These are phyloP conservation scores for Orbilia quercus DNA, from an alignment of 2,329 filamentous ascomycete species.

Conservation along the genomic window DNA sequence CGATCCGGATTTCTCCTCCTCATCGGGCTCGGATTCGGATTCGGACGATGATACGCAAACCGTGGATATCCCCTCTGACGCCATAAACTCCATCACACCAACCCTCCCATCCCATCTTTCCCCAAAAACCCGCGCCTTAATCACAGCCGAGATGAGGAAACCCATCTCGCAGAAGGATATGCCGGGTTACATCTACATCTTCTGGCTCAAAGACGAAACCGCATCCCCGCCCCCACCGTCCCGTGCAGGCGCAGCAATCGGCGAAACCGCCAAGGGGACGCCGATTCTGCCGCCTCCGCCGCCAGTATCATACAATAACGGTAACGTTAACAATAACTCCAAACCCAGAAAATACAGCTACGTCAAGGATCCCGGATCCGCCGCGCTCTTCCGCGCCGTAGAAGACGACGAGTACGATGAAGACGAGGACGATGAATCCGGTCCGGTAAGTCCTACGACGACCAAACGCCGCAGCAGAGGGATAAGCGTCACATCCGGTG, in stretches of 20 bases:
- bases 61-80: constrained; percentile 24
- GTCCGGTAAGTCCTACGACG: constrained; percentile 57
- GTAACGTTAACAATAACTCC: constrained; percentile 61
- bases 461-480: constrained; percentile 61
- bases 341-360: constrained; percentile 62
- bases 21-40: constrained; percentile 28
- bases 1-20: constrained; percentile 21
- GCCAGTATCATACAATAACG: not conserved
- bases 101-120: constrained; percentile 48
- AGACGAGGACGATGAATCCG: constrained; percentile 59
- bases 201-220: constrained; percentile 86
- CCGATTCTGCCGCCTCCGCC: not conserved
- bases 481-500: constrained; percentile 64
- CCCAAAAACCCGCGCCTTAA: constrained; percentile 61
- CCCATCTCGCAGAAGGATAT: constrained; percentile 80
- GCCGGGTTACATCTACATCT: constrained; percentile 96
- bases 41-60: constrained; percentile 28
- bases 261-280: not conserved
- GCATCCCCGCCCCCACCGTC: constrained; percentile 69
- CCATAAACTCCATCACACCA: constrained; percentile 24
- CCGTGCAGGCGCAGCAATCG: constrained; percentile 58
- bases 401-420: constrained; percentile 60
- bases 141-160: constrained; percentile 81
- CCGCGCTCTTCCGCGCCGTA: constrained; percentile 57
- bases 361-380: constrained; percentile 56